These are phyloP conservation scores for Astragalus glycyphyllos DNA, from an alignment of 306 rosid genomes.

Conservation along the genomic window DNA sequence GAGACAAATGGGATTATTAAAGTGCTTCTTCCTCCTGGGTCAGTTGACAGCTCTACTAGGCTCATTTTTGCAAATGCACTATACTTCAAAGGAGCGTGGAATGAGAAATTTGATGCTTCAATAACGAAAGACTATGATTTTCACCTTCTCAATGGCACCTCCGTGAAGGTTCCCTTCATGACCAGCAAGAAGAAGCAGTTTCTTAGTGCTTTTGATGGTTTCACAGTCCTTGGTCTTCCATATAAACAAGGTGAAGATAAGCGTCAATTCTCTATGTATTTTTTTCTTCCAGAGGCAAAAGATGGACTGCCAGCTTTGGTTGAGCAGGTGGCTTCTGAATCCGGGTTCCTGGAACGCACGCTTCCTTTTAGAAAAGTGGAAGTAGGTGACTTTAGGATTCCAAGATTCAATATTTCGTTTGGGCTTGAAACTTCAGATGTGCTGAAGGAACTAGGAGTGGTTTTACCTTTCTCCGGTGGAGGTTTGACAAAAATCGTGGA, in stretches of 20 bases:
- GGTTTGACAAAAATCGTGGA: constrained; percentile 81
- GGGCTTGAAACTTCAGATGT: constrained; percentile 59
- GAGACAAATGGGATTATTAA: constrained; percentile 74
- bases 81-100: constrained; percentile 88
- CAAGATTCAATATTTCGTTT: constrained; percentile 77
- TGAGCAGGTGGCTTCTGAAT: constrained; percentile 60
- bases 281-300: constrained; percentile 73
- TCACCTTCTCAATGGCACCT: constrained; percentile 62
- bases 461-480: constrained; percentile 61
- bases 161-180: constrained; percentile 79
- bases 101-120: constrained; percentile 62
- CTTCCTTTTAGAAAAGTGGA: constrained; percentile 51
- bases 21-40: constrained; percentile 67
- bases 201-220: constrained; percentile 55
- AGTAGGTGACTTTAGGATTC: constrained; percentile 75
- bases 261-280: constrained; percentile 69
- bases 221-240: constrained; percentile 75
- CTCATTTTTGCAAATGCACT: constrained; percentile 79
- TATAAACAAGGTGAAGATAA: constrained; percentile 69
- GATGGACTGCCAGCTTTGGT: constrained; percentile 73
- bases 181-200: constrained; percentile 59
- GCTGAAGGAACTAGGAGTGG: constrained; percentile 69
- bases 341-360: constrained; percentile 58
- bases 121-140: constrained; percentile 62
- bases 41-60: constrained; percentile 54